Percentiles rank a stretch among this genome's conserved stretches.
These are phyloP conservation scores for Termitomyces sp. DNA, from an alignment of 768 basidiomycete genomes.

Conservation along the genomic window DNA sequence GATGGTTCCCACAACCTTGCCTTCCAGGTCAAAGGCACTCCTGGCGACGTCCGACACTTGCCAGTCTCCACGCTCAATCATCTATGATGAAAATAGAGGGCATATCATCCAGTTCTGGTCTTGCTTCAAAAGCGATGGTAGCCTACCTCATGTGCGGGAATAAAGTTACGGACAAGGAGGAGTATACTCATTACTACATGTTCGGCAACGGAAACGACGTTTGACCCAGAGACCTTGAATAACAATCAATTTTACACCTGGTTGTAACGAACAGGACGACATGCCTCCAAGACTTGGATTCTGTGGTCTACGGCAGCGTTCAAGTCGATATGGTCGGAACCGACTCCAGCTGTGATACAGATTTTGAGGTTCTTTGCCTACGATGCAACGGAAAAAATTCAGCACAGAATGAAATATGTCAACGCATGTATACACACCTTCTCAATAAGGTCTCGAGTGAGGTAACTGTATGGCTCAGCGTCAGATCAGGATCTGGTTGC, in stretches of 20 bases:
- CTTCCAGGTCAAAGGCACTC: slow-evolving; percentile 84
- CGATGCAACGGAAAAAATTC: neutral
- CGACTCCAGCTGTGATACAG: slow-evolving; percentile 87
- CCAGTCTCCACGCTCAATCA: slow-evolving; percentile 86
- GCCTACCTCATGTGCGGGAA: slow-evolving; percentile 76
- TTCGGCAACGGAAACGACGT: slow-evolving; percentile 89
- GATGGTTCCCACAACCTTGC: slow-evolving; percentile 89
- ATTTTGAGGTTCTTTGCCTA: slow-evolving; percentile 84
- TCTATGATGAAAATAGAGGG: slow-evolving; percentile 23
- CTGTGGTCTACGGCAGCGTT: slow-evolving; percentile 78
- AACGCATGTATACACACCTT: slow-evolving; percentile 46
- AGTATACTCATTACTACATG: slow-evolving; percentile 91
- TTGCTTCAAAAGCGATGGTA: neutral
- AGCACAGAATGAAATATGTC: neutral
- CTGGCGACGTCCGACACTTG: slow-evolving; percentile 78
- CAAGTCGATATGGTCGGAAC: slow-evolving; percentile 87
- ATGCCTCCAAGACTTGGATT: slow-evolving; percentile 73
- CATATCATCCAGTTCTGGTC: neutral
- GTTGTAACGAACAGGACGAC: neutral
- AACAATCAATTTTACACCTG: slow-evolving; percentile 7
- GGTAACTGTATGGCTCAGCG: slow-evolving; percentile 37
- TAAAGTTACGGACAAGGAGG: slow-evolving; percentile 85
- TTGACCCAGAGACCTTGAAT: slow-evolving; percentile 72
- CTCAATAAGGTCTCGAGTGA: slow-evolving; percentile 65
- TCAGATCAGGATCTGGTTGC: neutral